These are phyloP conservation scores for Globisporangium iwayamae DNA, from an alignment of 352 stramenopile genomes.

Conservation along the genomic window DNA sequence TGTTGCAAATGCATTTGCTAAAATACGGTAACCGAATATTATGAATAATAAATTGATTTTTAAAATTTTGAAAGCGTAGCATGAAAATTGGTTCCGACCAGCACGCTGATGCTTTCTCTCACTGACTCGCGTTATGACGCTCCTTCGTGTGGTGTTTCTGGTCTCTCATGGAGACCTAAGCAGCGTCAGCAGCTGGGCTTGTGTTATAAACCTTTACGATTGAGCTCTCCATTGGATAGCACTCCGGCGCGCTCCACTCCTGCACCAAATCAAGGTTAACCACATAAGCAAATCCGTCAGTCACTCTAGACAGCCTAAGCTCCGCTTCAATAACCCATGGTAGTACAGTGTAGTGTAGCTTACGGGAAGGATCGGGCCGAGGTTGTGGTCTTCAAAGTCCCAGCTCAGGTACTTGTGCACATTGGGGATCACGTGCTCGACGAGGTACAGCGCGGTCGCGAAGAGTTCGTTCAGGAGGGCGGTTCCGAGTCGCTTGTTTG, in stretches of 20 bases:
- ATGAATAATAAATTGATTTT: not conserved
- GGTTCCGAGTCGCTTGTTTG: constrained; percentile 25
- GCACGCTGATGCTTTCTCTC: too few relatives aligned
- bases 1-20: not conserved
- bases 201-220: not conserved
- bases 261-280: not conserved
- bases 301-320: too few relatives aligned
- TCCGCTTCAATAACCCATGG: too few relatives aligned
- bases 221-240: not conserved
- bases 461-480: constrained; percentile 35
- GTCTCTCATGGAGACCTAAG: not conserved
- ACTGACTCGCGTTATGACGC: too few relatives aligned
- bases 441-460: constrained; percentile 28
- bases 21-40: not conserved
- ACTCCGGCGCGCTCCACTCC: constrained; percentile 7
- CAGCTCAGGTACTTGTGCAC: constrained; percentile 48
- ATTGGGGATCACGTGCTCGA: constrained; percentile 40
- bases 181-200: not conserved
- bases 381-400: constrained; percentile 28
- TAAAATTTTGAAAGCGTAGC: not conserved
- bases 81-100: too few relatives aligned
- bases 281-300: too few relatives aligned
- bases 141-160: too few relatives aligned
- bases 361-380: constrained; percentile 29
- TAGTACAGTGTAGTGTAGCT: not conserved